phyloP scores from a whole-genome alignment of 2,329 filamentous ascomycete species.

The Pyrenochaeta sp. region DNA sequence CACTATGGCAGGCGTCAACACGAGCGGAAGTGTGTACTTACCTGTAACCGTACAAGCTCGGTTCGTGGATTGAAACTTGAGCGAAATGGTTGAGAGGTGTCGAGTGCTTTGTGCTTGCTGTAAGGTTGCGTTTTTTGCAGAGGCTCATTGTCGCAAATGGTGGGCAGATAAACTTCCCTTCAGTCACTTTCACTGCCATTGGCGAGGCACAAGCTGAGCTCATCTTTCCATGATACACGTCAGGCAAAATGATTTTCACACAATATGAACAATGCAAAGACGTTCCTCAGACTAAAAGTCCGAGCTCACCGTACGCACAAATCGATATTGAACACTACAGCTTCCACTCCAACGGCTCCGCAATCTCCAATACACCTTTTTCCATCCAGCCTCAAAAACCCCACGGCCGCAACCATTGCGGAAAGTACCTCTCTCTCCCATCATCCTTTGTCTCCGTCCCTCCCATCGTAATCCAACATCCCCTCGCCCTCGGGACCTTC shows the following conservation, averaged over 20 bases:
- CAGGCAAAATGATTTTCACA: no score
- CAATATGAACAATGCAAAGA: no score
- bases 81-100: background rate
- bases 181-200: background rate
- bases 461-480: slow-evolving; percentile 36
- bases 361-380: slow-evolving; percentile 33
- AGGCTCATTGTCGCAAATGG: no score
- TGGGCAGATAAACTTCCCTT: background rate
- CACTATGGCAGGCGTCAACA: no score
- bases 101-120: no score
- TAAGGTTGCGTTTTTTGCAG: no score
- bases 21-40: no score
- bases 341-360: slow-evolving; percentile 37
- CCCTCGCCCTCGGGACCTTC: slow-evolving; percentile 30
- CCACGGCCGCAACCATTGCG: slow-evolving; percentile 30
- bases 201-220: background rate
- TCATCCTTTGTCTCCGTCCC: slow-evolving; percentile 5
- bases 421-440: slow-evolving; percentile 28
- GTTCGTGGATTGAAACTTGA: background rate
- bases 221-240: background rate
- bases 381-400: slow-evolving; percentile 42
- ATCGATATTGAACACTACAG: slow-evolving; percentile 16
- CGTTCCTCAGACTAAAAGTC: no score
- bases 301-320: background rate
- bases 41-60: no score